Percentiles rank a stretch among this genome's conserved stretches.
phyloP scores from a whole-genome alignment of 805 yeast species.

The Cyberlindnera mycetangii region DNA sequence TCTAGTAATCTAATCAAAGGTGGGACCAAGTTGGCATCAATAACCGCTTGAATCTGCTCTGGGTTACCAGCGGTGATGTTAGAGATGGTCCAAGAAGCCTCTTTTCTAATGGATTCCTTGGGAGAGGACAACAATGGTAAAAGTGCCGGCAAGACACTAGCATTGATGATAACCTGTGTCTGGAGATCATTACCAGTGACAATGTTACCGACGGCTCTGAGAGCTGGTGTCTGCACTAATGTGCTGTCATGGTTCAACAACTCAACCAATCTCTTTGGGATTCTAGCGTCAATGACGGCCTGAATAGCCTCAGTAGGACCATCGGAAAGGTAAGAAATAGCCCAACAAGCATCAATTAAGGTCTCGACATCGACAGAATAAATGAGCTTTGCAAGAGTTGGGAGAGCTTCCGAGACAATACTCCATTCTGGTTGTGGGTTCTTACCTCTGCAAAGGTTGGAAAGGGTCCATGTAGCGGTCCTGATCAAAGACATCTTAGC shows the following conservation, averaged over 20 bases:
- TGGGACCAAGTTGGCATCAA: conserved; percentile 91
- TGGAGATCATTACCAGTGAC: conserved; percentile 96
- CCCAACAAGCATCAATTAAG: conserved; percentile 97
- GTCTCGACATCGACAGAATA: conserved; percentile 92
- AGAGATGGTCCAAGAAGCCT: conserved; percentile 98
- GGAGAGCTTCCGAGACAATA: conserved; percentile 80
- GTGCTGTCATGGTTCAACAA: conserved; percentile 80
- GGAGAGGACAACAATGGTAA: conserved; percentile 75
- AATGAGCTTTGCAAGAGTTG: conserved; percentile 86
- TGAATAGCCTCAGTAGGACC: conserved; percentile 92
- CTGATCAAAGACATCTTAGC: conserved; percentile 87
- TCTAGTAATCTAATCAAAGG: conserved; percentile 78
- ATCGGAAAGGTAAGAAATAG: conserved; percentile 90
- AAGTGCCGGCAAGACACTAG: conserved; percentile 86
- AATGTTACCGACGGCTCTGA: conserved; percentile 96
- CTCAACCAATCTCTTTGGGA: conserved; percentile 92
- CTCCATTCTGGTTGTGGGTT: conserved; percentile 96
- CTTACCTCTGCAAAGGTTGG: conserved; percentile 95
- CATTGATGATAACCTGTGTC: conserved; percentile 91
- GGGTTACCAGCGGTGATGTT: conserved; percentile 97
- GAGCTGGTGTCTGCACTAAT: conserved; percentile 92
- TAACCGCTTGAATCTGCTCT: conserved; percentile 94
- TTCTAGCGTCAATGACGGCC: conserved; percentile 94
- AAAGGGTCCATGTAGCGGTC: conserved; percentile 97
- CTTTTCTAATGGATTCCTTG: conserved; percentile 91